Conservation (phyloP, 1,139 yeast species). For the Debaryomyces fabryi region DNA sequence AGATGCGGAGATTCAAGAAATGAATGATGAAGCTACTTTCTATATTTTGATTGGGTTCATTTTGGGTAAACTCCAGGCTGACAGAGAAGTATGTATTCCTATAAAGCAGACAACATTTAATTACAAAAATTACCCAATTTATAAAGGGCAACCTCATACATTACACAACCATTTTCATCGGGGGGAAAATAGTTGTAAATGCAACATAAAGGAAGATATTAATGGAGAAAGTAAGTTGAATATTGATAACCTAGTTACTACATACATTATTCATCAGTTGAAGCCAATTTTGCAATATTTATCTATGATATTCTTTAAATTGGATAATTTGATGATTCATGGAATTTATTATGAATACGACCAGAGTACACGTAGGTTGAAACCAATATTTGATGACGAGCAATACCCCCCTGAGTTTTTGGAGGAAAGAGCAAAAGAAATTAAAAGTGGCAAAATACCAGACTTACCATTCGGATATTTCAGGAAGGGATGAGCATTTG, state of each 20-base stretch:
- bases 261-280: conserved; percentile 40
- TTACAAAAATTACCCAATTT: conserved; percentile 36
- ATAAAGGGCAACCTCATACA: conserved; percentile 42
- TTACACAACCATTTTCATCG: conserved; percentile 38
- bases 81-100: conserved; percentile 43
- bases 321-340: conserved; percentile 39
- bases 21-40: conserved; percentile 31
- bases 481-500: conserved; percentile 12
- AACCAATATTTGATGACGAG: conserved; percentile 32
- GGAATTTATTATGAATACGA: conserved; percentile 37
- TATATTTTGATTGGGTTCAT: conserved; percentile 40
- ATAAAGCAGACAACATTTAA: conserved; percentile 31
- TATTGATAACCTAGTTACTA: conserved; percentile 40
- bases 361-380: conserved; percentile 15
- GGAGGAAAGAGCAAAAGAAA: conserved; percentile 12
- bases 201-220: conserved; percentile 28
- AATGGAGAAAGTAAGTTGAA: conserved; percentile 24
- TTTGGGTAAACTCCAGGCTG: conserved; percentile 40
- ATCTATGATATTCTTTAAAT: conserved; percentile 24
- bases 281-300: conserved; percentile 34
- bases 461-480: conserved; percentile 26
- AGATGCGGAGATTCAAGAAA: conserved; percentile 15
- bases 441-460: conserved; percentile 15
- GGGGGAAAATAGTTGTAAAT: conserved; percentile 21
- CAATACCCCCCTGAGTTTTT: conserved; percentile 31